Evolutionary conservation across 495 filamentous ascomycete genomes (phyloP).

Genomic region (Neurospora cerealis): DNA sequence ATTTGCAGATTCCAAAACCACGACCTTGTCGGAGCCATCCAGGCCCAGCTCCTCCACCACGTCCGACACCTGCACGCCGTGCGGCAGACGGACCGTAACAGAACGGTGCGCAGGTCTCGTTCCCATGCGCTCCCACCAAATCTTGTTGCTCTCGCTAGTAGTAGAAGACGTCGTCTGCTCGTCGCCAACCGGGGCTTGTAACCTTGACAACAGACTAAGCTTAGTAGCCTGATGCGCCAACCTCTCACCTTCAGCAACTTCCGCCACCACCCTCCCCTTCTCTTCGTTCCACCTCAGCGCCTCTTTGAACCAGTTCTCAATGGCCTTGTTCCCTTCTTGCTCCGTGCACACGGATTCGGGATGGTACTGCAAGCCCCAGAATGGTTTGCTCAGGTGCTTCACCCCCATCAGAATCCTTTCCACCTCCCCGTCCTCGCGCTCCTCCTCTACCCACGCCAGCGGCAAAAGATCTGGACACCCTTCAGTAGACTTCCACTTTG

Average conservation of each 20-base stretch:
- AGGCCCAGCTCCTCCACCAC: constrained; percentile 38
- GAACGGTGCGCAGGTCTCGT: constrained; percentile 16
- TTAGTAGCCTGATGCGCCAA: constrained; percentile 17
- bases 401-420: constrained; percentile 69
- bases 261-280: constrained; percentile 12
- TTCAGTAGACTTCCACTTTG: constrained; percentile 19
- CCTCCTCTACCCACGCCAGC: constrained; percentile 57
- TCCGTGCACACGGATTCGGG: constrained; percentile 88
- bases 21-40: constrained; percentile 31
- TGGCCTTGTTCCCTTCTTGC: constrained; percentile 50
- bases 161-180: not conserved
- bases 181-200: not conserved
- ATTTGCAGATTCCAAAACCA: constrained; percentile 45
- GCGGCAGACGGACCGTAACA: constrained; percentile 22
- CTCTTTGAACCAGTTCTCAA: constrained; percentile 67
- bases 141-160: not conserved
- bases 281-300: constrained; percentile 44
- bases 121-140: constrained; percentile 22
- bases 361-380: constrained; percentile 91
- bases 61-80: constrained; percentile 31
- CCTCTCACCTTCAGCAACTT: constrained; percentile 6
- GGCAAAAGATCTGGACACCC: constrained; percentile 39
- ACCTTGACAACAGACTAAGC: constrained; percentile 16
- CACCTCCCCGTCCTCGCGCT: constrained; percentile 22
- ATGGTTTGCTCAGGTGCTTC: constrained; percentile 59